Evolutionary conservation across 768 basidiomycete genomes (phyloP), one percentile per base, ranked within the genome.

Genomic region (Boletus sp.): DNA sequence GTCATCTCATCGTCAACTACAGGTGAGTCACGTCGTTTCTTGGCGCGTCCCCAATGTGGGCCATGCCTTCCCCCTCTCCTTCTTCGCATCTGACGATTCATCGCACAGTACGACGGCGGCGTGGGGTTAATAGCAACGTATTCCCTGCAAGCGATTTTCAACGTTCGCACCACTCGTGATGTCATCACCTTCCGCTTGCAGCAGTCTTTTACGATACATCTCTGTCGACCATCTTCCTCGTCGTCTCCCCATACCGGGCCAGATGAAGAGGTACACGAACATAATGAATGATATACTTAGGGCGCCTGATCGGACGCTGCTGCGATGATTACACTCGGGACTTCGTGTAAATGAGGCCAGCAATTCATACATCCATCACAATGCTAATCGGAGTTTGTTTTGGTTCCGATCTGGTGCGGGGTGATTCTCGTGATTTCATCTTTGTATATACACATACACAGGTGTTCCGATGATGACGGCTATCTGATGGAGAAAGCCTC

Each of bases 1-100:
- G 88, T 0, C 90, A 92, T 71, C 78, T 95, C 62, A 93, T 94
- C 67, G 92, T 95, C 37, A 94, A 95, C 71, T 95, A 94, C 68
- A 92, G 90, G 92, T 86, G 47, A 60, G 79, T 62, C 17, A 8
- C 2, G 6, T 20, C n/a, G 4, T 12, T 30, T 30, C 35, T 12
- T 10, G n/a, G n/a, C 17, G 32, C 6, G 24, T 28, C 37, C 18
- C 28, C 6, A 9, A 24, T 3, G 24, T 24, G 24, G 24, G 24
- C 24, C 24, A 24, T 3, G 24, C 24, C 24, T 24, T 24, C 24
- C 24, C 24, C 7, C 18, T n/a, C n/a, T n/a, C 7, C 24, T 24
- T 15, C n/a, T 7, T 5, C 11, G 37, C 36, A 20, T 53, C 63
- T 60, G 47, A 67, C 7, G 14, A 15, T 35, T 37, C 2, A 20